Base-by-base conservation (phyloP, 164 flowering plant genomes). In the Liquidambar formosana region DNA sequence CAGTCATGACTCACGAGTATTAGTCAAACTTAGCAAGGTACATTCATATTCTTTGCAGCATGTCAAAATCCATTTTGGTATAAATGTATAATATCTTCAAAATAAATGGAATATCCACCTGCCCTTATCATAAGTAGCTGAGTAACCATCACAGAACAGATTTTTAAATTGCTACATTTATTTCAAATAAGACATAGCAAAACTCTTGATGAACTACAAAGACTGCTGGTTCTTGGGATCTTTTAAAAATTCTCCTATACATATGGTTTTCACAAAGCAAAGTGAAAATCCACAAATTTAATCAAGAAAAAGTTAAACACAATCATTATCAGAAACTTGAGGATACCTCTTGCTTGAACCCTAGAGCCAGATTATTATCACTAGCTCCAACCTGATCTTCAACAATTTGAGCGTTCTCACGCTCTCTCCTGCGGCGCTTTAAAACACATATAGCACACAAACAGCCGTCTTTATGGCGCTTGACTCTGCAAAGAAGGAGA, bases 401-500 rank as follows among this genome's bases (percentile, higher is more conserved):
- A 65, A 77, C 71, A 61, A 75, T 47, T 69, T 73, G 85, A 65
- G 79, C 79, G 80, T 54, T 82, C 76, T 74, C 92, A n/a, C 95
- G 92, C 76, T 96, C 97, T 70, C 72, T 79, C 75, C 89, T 85
- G 5, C 92, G 92, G n/a, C 98, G 91, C 82, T 80, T 93, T 70
- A 93, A 76, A 68, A 91, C 82, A 82, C 98, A 93, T 68, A 96
- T 86, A 47, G 98, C 99, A 82, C 99, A 96, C 46, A 91, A 69
- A 68, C 99, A 96, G 57, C 84, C 94, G 46, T 77, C 79, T 79
- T 96, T 96, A 74, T 93, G 98, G 71, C 78, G 84, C 76, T 85
- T 82, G 58, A 85, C 71, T 75, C 99, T 93, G 87, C 74, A 85
- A 11, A 53, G 49, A 11, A 53, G 49, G 45, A 33, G 4, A 68